A percentile compares a stretch with the other conserved stretches of the same genome.
Conservation (phyloP, 768 basidiomycete species). For the Coprinellus micaceus region DNA sequence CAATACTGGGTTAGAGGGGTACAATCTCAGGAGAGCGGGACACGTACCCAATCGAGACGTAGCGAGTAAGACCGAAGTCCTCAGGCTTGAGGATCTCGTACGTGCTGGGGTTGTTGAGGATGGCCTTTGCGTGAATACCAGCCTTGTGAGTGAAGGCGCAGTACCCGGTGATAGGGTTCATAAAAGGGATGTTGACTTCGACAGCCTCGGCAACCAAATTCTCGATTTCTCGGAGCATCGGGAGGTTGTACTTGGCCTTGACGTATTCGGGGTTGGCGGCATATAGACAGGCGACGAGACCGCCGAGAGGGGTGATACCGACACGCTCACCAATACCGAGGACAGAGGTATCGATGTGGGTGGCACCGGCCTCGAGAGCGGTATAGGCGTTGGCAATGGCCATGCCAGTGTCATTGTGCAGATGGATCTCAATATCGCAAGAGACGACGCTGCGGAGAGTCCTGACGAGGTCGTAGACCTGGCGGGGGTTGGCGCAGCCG, state of each 20-base stretch:
- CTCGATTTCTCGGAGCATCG: conserved; percentile 97
- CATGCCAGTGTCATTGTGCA: conserved; percentile 99
- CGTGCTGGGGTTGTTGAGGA: conserved; percentile 92
- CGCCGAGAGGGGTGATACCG: conserved; percentile 97
- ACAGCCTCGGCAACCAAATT: conserved; percentile 99
- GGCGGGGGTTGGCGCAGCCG: conserved; percentile 96
- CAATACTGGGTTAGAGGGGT: too few relatives aligned
- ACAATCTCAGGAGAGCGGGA: too few relatives aligned
- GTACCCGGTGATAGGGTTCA: conserved; percentile 95
- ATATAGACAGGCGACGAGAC: conserved; percentile 93
- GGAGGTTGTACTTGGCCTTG: conserved; percentile 98
- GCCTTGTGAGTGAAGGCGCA: conserved; percentile 99
- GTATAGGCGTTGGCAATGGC: conserved; percentile 98
- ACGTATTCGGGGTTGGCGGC: conserved; percentile 98
- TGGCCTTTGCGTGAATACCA: conserved; percentile 99
- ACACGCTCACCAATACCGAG: conserved; percentile 99
- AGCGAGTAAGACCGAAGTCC: conserved; percentile 96
- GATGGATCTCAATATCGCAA: conserved; percentile 97
- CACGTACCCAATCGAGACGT: conserved; percentile 97
- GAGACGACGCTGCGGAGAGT: conserved; percentile 94
- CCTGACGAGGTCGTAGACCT: conserved; percentile 97
- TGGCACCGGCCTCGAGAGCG: conserved; percentile 97
- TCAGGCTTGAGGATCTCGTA: conserved; percentile 99
- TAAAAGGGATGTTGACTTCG: conserved; percentile 96
- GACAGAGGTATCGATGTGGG: conserved; percentile 97